A percentile compares a stretch with the other conserved stretches of the same genome.
Evolutionary conservation across 805 yeast genomes (phyloP).

Genomic region (Ogataea siamensis): DNA sequence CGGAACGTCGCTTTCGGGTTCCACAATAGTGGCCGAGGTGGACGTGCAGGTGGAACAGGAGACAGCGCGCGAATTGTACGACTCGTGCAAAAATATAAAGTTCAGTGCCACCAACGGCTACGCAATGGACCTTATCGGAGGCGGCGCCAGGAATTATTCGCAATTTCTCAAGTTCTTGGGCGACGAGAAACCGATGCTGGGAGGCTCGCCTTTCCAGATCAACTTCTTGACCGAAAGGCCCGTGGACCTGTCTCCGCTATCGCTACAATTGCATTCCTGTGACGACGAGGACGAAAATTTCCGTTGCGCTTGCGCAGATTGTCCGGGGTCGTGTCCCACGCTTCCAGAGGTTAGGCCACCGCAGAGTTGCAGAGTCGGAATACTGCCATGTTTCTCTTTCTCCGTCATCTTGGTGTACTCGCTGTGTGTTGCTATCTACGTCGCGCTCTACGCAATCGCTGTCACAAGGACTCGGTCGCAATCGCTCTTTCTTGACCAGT

Average conservation of each 20-base stretch:
- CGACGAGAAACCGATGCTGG: constrained; percentile 88
- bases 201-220: constrained; percentile 96
- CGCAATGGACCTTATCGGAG: constrained; percentile 96
- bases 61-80: constrained; percentile 65
- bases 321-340: constrained; percentile 74
- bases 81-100: constrained; percentile 86
- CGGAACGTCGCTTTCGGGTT: constrained; percentile 45
- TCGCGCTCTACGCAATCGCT: constrained; percentile 9
- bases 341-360: constrained; percentile 46
- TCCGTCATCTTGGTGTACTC: constrained; percentile 53
- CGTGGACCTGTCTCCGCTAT: constrained; percentile 31
- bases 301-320: constrained; percentile 89
- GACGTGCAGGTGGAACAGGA: constrained; percentile 56
- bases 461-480: constrained; percentile 8
- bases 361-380: constrained; percentile 54
- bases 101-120: constrained; percentile 93
- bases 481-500: constrained; percentile 14
- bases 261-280: constrained; percentile 43
- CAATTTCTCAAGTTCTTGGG: constrained; percentile 86
- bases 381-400: constrained; percentile 72
- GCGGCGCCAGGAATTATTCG: constrained; percentile 80
- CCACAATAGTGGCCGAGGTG: constrained; percentile 67
- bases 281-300: constrained; percentile 54
- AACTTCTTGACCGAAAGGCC: constrained; percentile 53
- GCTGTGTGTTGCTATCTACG: constrained; percentile 12